A percentile compares a stretch with the other conserved stretches of the same genome.
Evolutionary conservation across 164 flowering plant genomes (phyloP).

Genomic region (Sedum album): DNA sequence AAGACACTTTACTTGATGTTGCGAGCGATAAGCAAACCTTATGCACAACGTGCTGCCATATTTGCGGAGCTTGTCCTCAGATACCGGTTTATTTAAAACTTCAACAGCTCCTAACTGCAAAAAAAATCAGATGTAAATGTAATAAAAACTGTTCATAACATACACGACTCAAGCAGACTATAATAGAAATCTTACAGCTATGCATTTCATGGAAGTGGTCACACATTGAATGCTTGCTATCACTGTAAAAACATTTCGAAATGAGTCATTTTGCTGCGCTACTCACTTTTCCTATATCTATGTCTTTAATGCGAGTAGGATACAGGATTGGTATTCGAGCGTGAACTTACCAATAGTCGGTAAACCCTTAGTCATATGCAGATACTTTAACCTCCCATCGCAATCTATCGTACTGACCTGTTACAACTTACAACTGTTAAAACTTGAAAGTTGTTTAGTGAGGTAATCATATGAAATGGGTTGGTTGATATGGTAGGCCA

Average conservation of each 20-base stretch:
- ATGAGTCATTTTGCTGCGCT: neutral
- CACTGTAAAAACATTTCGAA: slow-evolving; percentile 35
- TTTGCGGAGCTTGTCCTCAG: no score
- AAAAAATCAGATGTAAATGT: slow-evolving; percentile 6
- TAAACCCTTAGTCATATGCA: slow-evolving; percentile 55
- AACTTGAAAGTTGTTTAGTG: no score
- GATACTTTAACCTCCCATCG: slow-evolving; percentile 48
- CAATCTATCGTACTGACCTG: slow-evolving; percentile 44
- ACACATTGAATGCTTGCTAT: slow-evolving; percentile 55
- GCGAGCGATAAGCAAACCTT: no score
- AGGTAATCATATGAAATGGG: no score
- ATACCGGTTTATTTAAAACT: slow-evolving; percentile 56
- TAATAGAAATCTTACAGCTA: slow-evolving; percentile 50
- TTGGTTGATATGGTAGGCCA: neutral
- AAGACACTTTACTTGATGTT: no score
- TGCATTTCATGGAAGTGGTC: slow-evolving; percentile 82
- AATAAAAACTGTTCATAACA: no score
- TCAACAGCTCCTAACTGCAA: slow-evolving; percentile 90
- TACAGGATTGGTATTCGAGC: no score
- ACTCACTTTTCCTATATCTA: no score
- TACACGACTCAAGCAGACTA: neutral
- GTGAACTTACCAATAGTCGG: slow-evolving; percentile 74
- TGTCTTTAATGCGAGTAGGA: no score
- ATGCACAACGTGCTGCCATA: no score
- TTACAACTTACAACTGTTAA: neutral